Evolutionary conservation across 192 early-diverging fungal species (phyloP).

Genomic region (Phycomyces blakesleeanus): DNA sequence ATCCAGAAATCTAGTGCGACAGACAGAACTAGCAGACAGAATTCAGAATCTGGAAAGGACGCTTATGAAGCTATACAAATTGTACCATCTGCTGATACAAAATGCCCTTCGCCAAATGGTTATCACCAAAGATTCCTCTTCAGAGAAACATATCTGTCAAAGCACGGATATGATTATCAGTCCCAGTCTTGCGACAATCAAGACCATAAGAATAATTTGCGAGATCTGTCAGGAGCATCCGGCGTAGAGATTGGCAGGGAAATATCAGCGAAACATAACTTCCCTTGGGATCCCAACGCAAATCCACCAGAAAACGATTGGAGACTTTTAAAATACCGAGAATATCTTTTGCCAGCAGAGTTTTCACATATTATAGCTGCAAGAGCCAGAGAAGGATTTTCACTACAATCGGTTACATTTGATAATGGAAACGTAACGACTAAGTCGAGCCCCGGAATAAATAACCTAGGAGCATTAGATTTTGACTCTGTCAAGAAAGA

Average conservation of each 20-base stretch:
- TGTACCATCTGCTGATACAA: background rate
- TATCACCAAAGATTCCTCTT: slow-evolving; percentile 16
- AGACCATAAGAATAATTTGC: background rate
- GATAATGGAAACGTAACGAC: slow-evolving; percentile 36
- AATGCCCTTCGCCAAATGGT: slow-evolving; percentile 6
- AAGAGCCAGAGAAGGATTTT: slow-evolving; percentile 72
- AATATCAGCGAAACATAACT: slow-evolving; percentile 32
- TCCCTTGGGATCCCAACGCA: slow-evolving; percentile 69
- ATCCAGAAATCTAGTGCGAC: background rate
- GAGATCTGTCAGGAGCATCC: slow-evolving; percentile 2
- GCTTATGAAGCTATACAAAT: background rate
- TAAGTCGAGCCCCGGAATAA: background rate
- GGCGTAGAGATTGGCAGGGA: background rate
- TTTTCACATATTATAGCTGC: slow-evolving; percentile 61
- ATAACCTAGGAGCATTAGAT: slow-evolving; percentile 2
- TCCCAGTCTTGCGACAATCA: background rate
- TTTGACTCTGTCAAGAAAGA: slow-evolving; percentile 16
- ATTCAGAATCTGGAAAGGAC: background rate
- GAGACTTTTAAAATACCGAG: slow-evolving; percentile 57
- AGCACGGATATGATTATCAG: slow-evolving; percentile 2
- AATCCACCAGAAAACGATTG: slow-evolving; percentile 59
- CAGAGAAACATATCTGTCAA: slow-evolving; percentile 5
- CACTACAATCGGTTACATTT: slow-evolving; percentile 55
- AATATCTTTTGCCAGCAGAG: slow-evolving; percentile 61
- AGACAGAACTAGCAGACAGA: background rate